Evolutionary conservation across 2,329 filamentous ascomycete species (phyloP).

Genomic region (Xylaria sp.): DNA sequence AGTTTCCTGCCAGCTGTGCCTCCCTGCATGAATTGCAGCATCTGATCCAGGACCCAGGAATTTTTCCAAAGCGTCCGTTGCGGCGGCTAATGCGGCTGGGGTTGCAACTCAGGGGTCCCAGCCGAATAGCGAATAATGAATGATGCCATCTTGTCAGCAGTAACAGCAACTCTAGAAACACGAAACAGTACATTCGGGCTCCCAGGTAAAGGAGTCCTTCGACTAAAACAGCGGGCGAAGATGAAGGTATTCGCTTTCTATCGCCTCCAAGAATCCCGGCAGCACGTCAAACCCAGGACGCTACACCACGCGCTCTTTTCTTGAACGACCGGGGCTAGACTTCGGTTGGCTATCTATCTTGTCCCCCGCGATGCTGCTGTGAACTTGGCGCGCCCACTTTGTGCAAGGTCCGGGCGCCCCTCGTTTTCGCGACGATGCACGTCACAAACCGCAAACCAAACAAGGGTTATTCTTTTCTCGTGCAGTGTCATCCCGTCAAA

Average conservation of each 20-base stretch:
- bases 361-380: constrained; percentile 11
- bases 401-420: constrained; percentile 26
- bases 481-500: constrained; percentile 36
- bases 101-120: constrained; percentile 34
- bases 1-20: constrained; percentile 24
- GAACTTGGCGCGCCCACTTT: constrained; percentile 11
- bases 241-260: constrained; percentile 21
- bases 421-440: constrained; percentile 33
- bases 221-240: constrained; percentile 21
- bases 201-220: constrained; percentile 1
- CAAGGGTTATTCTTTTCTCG: constrained; percentile 12
- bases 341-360: constrained; percentile 4
- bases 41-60: constrained; percentile 35
- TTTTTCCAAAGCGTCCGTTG: constrained; percentile 30
- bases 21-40: constrained; percentile 36
- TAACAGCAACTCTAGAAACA: constrained; percentile 26
- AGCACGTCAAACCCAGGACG: constrained; percentile 31
- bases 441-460: constrained; percentile 32
- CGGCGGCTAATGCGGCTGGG: constrained; percentile 37
- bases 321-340: constrained; percentile 21
- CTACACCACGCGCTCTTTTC: constrained; percentile 22
- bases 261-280: constrained; percentile 27
- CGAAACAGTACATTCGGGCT: constrained; percentile 28
- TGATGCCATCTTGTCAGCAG: constrained; percentile 26
- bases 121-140: constrained; percentile 23